A percentile compares a stretch with the other conserved stretches of the same genome.
Evolutionary conservation across 192 early-diverging fungal genomes (phyloP).

Genomic region (Obelidium mucronatum): DNA sequence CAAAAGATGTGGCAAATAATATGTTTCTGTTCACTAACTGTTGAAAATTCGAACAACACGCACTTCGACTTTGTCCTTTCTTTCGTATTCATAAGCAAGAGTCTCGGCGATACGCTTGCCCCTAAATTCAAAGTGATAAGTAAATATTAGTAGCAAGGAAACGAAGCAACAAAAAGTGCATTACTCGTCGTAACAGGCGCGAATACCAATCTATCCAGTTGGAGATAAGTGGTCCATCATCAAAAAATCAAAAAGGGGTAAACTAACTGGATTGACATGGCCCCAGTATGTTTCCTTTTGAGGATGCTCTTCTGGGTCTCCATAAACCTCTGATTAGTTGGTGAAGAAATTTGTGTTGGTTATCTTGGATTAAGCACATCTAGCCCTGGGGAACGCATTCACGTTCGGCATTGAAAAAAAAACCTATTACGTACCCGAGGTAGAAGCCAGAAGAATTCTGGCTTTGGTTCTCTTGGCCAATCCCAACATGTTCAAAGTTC

Average conservation of each 20-base stretch:
- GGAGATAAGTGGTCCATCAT: not conserved
- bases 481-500: constrained; percentile 88
- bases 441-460: constrained; percentile 78
- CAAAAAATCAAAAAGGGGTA: constrained; percentile 8
- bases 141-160: not conserved
- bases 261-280: constrained; percentile 47
- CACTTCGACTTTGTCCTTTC: constrained; percentile 77
- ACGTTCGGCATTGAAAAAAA: not conserved
- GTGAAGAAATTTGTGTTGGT: constrained; percentile 1
- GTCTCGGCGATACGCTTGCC: constrained; percentile 89
- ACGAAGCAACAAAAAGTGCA: not conserved
- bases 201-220: constrained; percentile 70
- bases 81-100: constrained; percentile 77
- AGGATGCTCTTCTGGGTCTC: constrained; percentile 85
- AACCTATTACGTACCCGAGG: constrained; percentile 65
- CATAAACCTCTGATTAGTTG: constrained; percentile 82
- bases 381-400: too few relatives aligned
- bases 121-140: not conserved
- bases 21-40: constrained; percentile 39
- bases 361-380: not conserved
- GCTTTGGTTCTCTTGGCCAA: constrained; percentile 83
- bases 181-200: constrained; percentile 84
- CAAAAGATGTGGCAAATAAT: constrained; percentile 7
- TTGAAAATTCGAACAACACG: constrained; percentile 84
- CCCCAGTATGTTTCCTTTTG: constrained; percentile 90